phyloP scores from a whole-genome alignment of 805 yeast genomes.

The Sugiyamaella qingdaonensis region DNA sequence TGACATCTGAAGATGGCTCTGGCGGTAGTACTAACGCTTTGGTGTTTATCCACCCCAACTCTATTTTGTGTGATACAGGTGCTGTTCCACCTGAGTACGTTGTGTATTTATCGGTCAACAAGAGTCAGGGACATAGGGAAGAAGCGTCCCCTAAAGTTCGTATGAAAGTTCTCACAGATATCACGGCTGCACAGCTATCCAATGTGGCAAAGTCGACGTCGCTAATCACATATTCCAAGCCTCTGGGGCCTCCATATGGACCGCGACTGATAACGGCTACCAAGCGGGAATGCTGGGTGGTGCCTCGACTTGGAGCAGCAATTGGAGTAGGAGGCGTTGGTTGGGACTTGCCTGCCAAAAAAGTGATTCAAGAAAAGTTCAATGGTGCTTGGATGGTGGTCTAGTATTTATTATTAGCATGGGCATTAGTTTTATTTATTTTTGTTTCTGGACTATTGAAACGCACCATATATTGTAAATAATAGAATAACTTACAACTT shows the following conservation, averaged over 20 bases:
- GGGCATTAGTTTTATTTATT: too few species aligned
- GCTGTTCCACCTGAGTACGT: conserved; percentile 74
- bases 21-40: conserved; percentile 42
- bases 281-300: conserved; percentile 81
- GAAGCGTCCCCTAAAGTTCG: conserved; percentile 40
- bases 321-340: conserved; percentile 82
- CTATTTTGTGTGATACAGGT: conserved; percentile 58
- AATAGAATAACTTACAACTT: too few species aligned
- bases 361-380: conserved; percentile 65
- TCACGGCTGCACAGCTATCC: conserved; percentile 68
- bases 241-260: conserved; percentile 85
- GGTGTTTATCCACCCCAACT: conserved; percentile 78
- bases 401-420: neutral
- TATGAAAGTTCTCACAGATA: conserved; percentile 71
- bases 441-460: too few species aligned
- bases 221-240: conserved; percentile 80
- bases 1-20: conserved; percentile 18
- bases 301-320: conserved; percentile 84
- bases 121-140: conserved; percentile 45
- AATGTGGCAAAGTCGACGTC: conserved; percentile 72
- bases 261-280: conserved; percentile 63
- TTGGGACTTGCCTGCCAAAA: conserved; percentile 83
- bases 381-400: conserved; percentile 61
- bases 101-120: conserved; percentile 65
- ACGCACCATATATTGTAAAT: too few species aligned